Base-by-base conservation (phyloP, 192 early-diverging fungal species). In the Linnemannia elongata region DNA sequence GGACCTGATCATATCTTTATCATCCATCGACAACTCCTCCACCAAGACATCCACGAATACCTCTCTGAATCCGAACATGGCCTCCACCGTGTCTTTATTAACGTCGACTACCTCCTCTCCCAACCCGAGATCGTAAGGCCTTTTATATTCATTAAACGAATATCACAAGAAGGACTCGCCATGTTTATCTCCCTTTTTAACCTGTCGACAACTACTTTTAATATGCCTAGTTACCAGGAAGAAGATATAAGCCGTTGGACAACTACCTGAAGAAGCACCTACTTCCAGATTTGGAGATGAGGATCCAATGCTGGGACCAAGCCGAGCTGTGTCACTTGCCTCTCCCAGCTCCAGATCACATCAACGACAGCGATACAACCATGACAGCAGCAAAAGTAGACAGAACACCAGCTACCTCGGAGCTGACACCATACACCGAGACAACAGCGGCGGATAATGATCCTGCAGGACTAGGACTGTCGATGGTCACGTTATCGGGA, bases 1-100 rank as follows among this genome's bases (percentile, higher is more conserved):
- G 82, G 82, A 33, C 24, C 75, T 1, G 82, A 85, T 10, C 72
- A 85, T 20, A 44, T 76, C 66, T 85, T 79, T 39, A 71, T 85
- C 77, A 85, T 85, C 35, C 44, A 85, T 30, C 72, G 82, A 3
- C 33, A 55, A 22, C 33, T 79, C 4, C 77, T 85, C 20, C 35
- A 76, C 0, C 60, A 76, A n/a, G 82, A 85, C 47, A 79, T 85
- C 33, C 47, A 76, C n/a, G 82, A 79, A 18, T 79, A 76, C 38
- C 77, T 85, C 36, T 69, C 82, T 17, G 63, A 66, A n/a, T 60
- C 77, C 17, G 52, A 33, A 38, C 49, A 27, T 0, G 77, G 77
- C 7, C 63, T 79, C 4, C 82, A 71, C 24, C 30, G 77, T 10
- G 72, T 85, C 47, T 79, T 85, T 75, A 73, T 85, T 39, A 79